Percentiles rank a stretch among this genome's conserved stretches.
These are phyloP conservation scores for Coemansia umbellata DNA, from an alignment of 192 early-diverging fungal species.

Conservation along the genomic window DNA sequence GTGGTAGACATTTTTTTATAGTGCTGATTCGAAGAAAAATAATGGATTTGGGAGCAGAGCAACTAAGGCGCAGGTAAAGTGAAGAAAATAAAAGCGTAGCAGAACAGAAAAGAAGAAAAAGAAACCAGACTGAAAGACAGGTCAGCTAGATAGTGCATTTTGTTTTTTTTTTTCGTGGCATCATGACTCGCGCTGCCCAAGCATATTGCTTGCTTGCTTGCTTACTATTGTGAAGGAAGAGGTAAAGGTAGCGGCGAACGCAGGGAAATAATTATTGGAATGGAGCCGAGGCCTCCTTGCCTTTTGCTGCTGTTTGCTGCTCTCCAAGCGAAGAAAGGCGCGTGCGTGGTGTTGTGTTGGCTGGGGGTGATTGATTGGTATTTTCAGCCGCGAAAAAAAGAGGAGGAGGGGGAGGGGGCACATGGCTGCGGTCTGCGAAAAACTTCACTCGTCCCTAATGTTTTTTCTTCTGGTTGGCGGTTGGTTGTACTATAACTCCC, in stretches of 20 bases:
- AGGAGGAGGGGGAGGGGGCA: neutral
- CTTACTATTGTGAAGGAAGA: neutral
- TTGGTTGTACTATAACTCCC: too few species aligned
- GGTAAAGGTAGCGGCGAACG: neutral
- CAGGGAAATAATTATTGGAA: neutral
- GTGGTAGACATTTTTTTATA: conserved; percentile 29
- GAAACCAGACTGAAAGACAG: neutral
- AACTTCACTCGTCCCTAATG: neutral
- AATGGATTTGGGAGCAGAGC: neutral
- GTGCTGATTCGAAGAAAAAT: neutral
- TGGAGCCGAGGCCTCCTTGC: neutral
- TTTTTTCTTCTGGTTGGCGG: too few species aligned
- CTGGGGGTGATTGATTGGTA: too few species aligned
- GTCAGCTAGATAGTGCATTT: neutral
- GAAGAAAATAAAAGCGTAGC: conserved; percentile 2
- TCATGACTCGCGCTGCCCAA: neutral
- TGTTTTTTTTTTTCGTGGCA: conserved; percentile 1
- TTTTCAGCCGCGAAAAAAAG: neutral
- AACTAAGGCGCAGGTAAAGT: conserved; percentile 2
- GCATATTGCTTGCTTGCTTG: neutral
- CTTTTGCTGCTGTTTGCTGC: neutral
- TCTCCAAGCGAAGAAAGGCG: too few species aligned
- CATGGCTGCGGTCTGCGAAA: neutral
- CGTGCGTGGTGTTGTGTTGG: too few species aligned
- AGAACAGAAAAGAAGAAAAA: conserved; percentile 8